A percentile compares a stretch with the other conserved stretches of the same genome.
phyloP scores from a whole-genome alignment of 768 basidiomycete species.

The Albatrellus ellisii region DNA sequence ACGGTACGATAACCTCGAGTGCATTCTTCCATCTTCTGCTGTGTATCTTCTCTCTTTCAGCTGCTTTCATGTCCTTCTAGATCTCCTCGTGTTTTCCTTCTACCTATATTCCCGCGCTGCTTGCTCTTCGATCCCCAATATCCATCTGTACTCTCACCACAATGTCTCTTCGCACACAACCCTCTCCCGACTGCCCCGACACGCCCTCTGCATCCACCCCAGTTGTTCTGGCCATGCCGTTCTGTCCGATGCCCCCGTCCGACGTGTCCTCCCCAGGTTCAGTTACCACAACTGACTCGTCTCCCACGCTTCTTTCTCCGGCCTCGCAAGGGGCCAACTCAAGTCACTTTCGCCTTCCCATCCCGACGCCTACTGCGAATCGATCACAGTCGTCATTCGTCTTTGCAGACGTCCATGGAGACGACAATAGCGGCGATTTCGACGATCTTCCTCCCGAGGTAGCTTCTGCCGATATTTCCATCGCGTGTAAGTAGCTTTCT shows the following conservation, averaged over 20 bases:
- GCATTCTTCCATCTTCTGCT: neutral
- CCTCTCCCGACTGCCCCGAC: constrained; percentile 9
- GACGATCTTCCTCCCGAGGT: constrained; percentile 19
- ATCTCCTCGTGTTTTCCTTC: neutral
- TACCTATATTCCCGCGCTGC: neutral
- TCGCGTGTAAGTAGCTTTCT: constrained; percentile 19
- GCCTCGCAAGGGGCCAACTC: neutral
- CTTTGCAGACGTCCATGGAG: constrained; percentile 9
- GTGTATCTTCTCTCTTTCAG: neutral
- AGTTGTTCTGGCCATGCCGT: constrained; percentile 3
- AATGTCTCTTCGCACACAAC: constrained; percentile 4
- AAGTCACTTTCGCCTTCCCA: constrained; percentile 12
- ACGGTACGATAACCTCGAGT: too few relatives aligned
- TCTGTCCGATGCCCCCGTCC: too few relatives aligned
- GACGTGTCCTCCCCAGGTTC: neutral
- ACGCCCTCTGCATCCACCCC: constrained; percentile 13
- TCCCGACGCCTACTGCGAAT: constrained; percentile 14
- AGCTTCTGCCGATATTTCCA: constrained; percentile 20
- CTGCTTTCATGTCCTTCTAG: neutral
- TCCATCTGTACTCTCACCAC: neutral
- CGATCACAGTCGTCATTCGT: constrained; percentile 14
- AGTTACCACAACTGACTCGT: neutral
- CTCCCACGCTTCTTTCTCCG: neutral
- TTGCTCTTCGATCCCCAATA: constrained; percentile 1
- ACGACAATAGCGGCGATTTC: constrained; percentile 8